Percentiles rank a stretch among this genome's conserved stretches.
These are phyloP conservation scores for Rhizophlyctis rosea DNA, from an alignment of 192 early-diverging fungal species.

Conservation along the genomic window DNA sequence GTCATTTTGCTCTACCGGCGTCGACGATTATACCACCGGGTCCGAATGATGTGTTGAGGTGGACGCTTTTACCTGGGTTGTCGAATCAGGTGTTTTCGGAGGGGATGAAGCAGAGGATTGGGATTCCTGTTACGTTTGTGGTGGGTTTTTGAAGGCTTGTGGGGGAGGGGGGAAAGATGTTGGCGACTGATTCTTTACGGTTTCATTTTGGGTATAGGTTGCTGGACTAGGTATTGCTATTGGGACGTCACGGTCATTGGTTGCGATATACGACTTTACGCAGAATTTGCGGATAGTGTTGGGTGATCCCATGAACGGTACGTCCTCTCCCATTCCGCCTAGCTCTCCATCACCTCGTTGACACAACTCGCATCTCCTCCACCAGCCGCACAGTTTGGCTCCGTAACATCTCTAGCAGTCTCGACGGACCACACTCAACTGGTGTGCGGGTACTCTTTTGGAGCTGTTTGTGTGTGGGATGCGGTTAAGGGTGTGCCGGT, in stretches of 20 bases:
- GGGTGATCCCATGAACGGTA: slow-evolving; percentile 31
- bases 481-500: slow-evolving; percentile 24
- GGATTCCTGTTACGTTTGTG: slow-evolving; percentile 33
- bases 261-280: slow-evolving; percentile 35
- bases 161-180: too few relatives aligned
- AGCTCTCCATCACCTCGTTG: not conserved
- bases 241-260: slow-evolving; percentile 36
- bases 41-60: slow-evolving; percentile 37
- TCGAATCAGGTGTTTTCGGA: slow-evolving; percentile 23
- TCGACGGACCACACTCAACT: slow-evolving; percentile 34
- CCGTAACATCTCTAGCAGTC: slow-evolving; percentile 37
- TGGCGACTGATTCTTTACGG: too few relatives aligned
- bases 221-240: slow-evolving; percentile 32
- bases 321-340: not conserved
- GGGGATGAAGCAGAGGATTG: slow-evolving; percentile 29
- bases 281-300: slow-evolving; percentile 28
- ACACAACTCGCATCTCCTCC: not conserved
- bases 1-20: not conserved
- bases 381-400: slow-evolving; percentile 21
- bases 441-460: slow-evolving; percentile 36
- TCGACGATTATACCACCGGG: slow-evolving; percentile 22
- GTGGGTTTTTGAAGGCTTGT: too few relatives aligned
- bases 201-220: slow-evolving; percentile 3
- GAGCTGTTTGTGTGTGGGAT: slow-evolving; percentile 47
- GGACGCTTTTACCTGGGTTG: slow-evolving; percentile 30